phyloP scores from a whole-genome alignment of 2,329 filamentous ascomycete genomes.

The Ophiostoma fasciatum region DNA sequence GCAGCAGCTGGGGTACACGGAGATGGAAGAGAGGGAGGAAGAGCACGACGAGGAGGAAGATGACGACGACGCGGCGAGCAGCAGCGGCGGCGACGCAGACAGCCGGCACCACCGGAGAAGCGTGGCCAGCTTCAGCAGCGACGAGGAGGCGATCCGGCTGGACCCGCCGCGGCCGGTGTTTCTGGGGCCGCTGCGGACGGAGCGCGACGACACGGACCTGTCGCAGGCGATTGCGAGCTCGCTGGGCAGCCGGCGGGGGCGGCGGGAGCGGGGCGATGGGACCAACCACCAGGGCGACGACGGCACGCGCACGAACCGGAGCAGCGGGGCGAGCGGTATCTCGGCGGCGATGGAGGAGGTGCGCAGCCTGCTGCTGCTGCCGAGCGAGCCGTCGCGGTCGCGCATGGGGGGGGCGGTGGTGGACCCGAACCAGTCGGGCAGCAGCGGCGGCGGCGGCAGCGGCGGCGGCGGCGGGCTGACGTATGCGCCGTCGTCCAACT shows the following conservation, averaged over 20 bases:
- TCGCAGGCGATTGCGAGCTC: conserved; percentile 11
- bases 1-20: background rate
- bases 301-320: background rate
- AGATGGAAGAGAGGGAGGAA: background rate
- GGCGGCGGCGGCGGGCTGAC: background rate
- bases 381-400: conserved; percentile 5
- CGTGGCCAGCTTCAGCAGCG: too few relatives aligned
- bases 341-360: conserved; percentile 13
- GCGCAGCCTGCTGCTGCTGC: conserved; percentile 8
- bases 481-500: conserved; percentile 6
- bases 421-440: background rate
- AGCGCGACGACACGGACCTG: conserved; percentile 2
- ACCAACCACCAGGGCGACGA: background rate
- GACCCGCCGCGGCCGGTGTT: conserved; percentile 8
- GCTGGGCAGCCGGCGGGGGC: conserved; percentile 5
- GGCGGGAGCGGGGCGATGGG: too few relatives aligned
- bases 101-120: background rate
- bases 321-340: conserved; percentile 8
- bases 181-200: background rate
- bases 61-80: background rate
- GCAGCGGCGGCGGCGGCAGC: background rate
- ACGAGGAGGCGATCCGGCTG: conserved; percentile 5
- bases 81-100: background rate
- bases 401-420: too few relatives aligned
- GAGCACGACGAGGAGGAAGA: background rate